phyloP scores from a whole-genome alignment of 192 early-diverging fungal genomes.

The Coemansia umbellata region DNA sequence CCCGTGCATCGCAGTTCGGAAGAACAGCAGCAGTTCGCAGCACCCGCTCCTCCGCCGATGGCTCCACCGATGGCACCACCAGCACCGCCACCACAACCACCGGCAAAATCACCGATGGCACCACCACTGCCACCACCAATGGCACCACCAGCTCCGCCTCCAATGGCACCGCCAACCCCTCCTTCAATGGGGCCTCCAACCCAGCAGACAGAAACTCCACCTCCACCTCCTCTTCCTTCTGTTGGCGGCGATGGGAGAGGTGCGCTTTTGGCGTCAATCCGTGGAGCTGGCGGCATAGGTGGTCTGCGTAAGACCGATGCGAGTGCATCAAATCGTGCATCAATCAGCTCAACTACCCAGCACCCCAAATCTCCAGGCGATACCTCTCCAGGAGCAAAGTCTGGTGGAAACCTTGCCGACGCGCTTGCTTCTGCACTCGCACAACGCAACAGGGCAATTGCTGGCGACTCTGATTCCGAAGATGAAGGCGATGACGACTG shows the following conservation, averaged over 20 bases:
- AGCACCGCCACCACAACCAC: slow-evolving; percentile 7
- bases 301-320: slow-evolving; percentile 34
- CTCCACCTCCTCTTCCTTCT: slow-evolving; percentile 8
- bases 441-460: slow-evolving; percentile 47
- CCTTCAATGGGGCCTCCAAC: too few relatives aligned
- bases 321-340: slow-evolving; percentile 22
- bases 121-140: slow-evolving; percentile 7
- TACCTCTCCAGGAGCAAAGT: slow-evolving; percentile 34
- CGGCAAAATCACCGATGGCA: slow-evolving; percentile 4
- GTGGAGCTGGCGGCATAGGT: slow-evolving; percentile 35
- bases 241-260: slow-evolving; percentile 22
- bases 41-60: slow-evolving; percentile 3
- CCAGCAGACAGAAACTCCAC: not conserved
- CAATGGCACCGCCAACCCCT: not conserved
- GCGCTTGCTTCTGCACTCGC: slow-evolving; percentile 47
- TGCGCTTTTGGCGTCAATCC: slow-evolving; percentile 41
- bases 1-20: not conserved
- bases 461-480: slow-evolving; percentile 51
- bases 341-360: slow-evolving; percentile 11
- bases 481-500: slow-evolving; percentile 49
- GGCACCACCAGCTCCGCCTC: not conserved
- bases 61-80: slow-evolving; percentile 14
- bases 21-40: not conserved
- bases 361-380: slow-evolving; percentile 37
- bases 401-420: slow-evolving; percentile 45